A percentile compares a stretch with the other conserved stretches of the same genome.
Conservation (phyloP, 768 basidiomycete species). For the Suillus variegatus region DNA sequence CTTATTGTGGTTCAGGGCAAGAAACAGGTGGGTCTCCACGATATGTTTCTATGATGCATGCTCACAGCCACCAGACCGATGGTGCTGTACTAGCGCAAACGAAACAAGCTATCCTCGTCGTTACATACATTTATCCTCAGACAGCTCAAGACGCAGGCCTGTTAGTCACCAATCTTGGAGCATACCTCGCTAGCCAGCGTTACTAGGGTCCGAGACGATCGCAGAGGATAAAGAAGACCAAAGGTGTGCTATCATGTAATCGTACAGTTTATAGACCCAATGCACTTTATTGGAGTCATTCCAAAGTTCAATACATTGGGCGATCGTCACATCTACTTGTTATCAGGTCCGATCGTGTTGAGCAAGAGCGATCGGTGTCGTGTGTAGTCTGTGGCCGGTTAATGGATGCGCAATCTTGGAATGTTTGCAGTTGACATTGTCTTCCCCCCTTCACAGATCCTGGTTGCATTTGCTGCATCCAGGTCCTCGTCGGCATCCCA, state of each 20-base stretch:
- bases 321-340: neutral
- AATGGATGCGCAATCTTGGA: neutral
- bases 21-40: conserved; percentile 60
- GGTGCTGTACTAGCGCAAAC: conserved; percentile 79
- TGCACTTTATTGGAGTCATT: neutral
- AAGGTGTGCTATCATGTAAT: conserved; percentile 7
- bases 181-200: conserved; percentile 66
- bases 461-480: neutral
- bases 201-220: conserved; percentile 45
- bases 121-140: conserved; percentile 65
- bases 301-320: neutral
- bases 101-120: conserved; percentile 81
- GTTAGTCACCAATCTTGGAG: conserved; percentile 69
- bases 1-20: conserved; percentile 60
- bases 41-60: neutral
- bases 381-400: neutral
- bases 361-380: neutral
- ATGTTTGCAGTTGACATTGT: neutral
- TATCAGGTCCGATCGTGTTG: neutral
- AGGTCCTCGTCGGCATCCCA: neutral
- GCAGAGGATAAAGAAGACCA: conserved; percentile 6
- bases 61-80: conserved; percentile 51
- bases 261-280: neutral
- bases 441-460: neutral
- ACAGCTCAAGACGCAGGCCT: conserved; percentile 68